A percentile compares a stretch with the other conserved stretches of the same genome.
These are phyloP conservation scores for Pulicaria dysenterica DNA, from an alignment of 129 eudicot genomes.

Conservation along the genomic window DNA sequence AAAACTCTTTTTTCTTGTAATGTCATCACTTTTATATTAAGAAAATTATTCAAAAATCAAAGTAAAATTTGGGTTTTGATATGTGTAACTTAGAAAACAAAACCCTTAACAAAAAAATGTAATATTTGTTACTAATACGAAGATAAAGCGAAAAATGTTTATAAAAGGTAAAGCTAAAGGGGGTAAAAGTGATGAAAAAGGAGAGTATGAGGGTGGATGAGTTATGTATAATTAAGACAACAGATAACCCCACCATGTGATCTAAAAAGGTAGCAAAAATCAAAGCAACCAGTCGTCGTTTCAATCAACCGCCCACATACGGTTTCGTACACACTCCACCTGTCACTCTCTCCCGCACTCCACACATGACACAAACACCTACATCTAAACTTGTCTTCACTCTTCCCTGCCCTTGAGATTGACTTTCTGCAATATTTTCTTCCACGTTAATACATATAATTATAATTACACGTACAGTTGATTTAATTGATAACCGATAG, in stretches of 20 bases:
- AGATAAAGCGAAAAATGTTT: background rate
- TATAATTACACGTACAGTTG: no score
- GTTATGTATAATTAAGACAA: conserved; percentile 20
- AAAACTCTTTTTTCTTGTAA: no score
- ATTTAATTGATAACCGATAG: no score
- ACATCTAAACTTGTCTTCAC: background rate
- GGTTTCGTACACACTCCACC: conserved; percentile 40
- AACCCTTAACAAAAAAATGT: no score
- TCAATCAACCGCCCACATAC: conserved; percentile 41
- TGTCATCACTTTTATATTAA: no score
- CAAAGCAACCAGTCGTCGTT: conserved; percentile 4
- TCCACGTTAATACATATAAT: no score
- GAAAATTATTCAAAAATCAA: no score
- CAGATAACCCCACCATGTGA: conserved; percentile 23
- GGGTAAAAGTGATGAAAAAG: background rate
- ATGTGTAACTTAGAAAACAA: no score
- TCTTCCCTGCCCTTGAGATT: no score
- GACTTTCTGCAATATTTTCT: no score
- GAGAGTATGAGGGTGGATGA: conserved; percentile 11
- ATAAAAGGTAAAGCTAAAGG: background rate
- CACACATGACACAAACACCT: background rate
- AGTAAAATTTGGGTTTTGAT: no score
- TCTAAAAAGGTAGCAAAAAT: conserved; percentile 17
- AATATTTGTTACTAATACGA: background rate
- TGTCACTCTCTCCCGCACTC: conserved; percentile 7